Evolutionary conservation across 306 rosid species (phyloP), one percentile per base, ranked within the genome.

Genomic region (Pueraria montana): DNA sequence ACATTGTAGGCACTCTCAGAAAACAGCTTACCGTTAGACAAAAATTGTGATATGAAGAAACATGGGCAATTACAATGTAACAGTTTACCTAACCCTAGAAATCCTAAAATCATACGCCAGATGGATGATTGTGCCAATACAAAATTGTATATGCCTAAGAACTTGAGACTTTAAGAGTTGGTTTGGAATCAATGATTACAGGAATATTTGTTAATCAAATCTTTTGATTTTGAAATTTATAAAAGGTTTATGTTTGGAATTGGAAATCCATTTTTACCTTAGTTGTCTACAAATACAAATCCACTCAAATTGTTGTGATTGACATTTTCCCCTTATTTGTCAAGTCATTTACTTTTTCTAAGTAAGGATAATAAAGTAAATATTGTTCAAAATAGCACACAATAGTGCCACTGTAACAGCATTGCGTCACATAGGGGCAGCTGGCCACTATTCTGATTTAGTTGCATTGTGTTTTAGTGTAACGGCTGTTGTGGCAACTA

Each of bases 11-110:
- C 23, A 73, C 18, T 30, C 70, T 53, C 18, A 36, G 50, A 30
- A 17, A 80, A 80, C 21, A 30, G 20, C 46, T 30, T 21, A 56
- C 30, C 13, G 27, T 43, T 80, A 14, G 26, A 80, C 17, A 12
- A 70, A 38, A 53, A 68, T 23, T n/a, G 46, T 79, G 69, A 53
- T 55, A 11, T 68, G 23, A 53, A 52, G 58, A 67, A 79, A 38
- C 30, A 53, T 23, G 69, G 16, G 8, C 5, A 23, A 46, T 8
- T 20, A 45, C 71, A 58, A n/a, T 58, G 49, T 70, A 76, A 71
- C 68, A 53, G 45, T 36, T 24, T 66, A 65, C 23, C 23, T 17
- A 17, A 62, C 42, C 42, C 5, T 0, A 13, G 67, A 26, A 58
- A 58, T 58, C 38, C 34, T 59, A 5, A 13, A 13, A 34, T 16